Base-by-base conservation (phyloP, 2,329 filamentous ascomycete species). In the Colletotrichum zoysiae region DNA sequence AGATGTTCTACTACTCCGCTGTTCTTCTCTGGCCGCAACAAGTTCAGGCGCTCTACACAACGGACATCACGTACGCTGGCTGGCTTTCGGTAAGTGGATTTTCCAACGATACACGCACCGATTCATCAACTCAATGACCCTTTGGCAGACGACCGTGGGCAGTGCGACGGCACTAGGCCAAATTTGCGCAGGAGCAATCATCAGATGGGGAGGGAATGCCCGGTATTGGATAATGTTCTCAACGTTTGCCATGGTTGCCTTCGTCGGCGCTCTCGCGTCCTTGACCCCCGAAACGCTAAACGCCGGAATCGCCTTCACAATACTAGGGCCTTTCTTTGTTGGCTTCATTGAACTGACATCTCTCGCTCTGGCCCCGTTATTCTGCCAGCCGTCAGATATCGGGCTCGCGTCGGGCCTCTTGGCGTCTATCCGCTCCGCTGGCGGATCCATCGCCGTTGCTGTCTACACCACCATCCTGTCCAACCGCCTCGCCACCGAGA, bases 401-500 rank as follows among this genome's bases (percentile, higher is more conserved):
- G 83, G 83, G 38, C 75, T 83, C 9, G 82, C 83, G 1, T 82
- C 79, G 6, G 82, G 82, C n/a, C 71, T 83, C 14, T 75, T 83
- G 7, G 81, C 81, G 2, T 83, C 81, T 3, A 81, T 84, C 46
- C 80, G 82, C 5, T 81, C 82, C 1, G 80, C 79, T 0, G 79
- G 79, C 8, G 79, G 81, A 9, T 81, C 80, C 3, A 76, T 83
- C 42, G 80, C 81, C 14, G 79, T 81, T 7, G 79, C 82, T 9
- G 80, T 84, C 9, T 85, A 84, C 72, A 79, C 78, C 7, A 79
- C 81, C 1, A 82, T 84, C 50, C 72, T 85, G 11, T 79, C 77
- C 35, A 82, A 82, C 68, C 78, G 83, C 3, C 76, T 83, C 3
- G 74, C 77, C 1, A 76, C 73, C 7, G 82, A 81, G 0, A 77